These are phyloP conservation scores for Nitzschia putrida DNA, from an alignment of 108 stramenopile genomes.

Conservation along the genomic window DNA sequence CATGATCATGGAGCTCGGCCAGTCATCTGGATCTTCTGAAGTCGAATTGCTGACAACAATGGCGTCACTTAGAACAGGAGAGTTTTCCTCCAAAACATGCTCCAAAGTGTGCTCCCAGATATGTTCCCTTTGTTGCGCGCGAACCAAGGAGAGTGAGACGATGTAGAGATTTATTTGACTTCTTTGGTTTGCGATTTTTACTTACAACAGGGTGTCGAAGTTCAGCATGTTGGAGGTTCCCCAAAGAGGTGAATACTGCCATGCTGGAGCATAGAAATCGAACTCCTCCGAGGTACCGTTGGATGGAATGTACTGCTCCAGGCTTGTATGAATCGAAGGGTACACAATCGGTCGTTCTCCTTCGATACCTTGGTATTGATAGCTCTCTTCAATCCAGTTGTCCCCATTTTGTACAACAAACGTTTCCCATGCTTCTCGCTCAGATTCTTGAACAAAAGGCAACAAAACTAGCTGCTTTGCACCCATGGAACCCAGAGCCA, in stretches of 20 bases:
- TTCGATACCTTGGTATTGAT: background rate
- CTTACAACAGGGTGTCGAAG: too few species aligned
- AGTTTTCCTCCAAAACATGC: background rate
- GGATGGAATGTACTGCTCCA: background rate
- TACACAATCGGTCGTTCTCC: background rate
- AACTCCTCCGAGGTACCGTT: too few species aligned
- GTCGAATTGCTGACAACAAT: background rate
- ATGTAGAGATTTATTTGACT: too few species aligned
- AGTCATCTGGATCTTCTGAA: background rate
- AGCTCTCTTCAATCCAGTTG: constrained; percentile 1
- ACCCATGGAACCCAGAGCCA: background rate
- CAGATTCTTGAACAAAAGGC: background rate
- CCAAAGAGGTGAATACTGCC: too few species aligned
- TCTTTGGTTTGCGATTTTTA: too few species aligned
- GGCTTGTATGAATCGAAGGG: background rate
- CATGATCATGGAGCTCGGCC: background rate
- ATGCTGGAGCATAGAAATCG: too few species aligned
- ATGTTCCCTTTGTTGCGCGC: too few species aligned
- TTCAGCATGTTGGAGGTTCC: background rate
- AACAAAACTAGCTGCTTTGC: background rate
- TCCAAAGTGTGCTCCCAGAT: too few species aligned
- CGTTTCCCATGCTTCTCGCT: constrained; percentile 14
- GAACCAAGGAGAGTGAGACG: too few species aligned
- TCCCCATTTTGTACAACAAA: background rate
- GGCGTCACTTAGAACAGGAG: constrained; percentile 3